Conservation (phyloP, 495 filamentous ascomycete genomes). For the Penicillium turbatum region DNA sequence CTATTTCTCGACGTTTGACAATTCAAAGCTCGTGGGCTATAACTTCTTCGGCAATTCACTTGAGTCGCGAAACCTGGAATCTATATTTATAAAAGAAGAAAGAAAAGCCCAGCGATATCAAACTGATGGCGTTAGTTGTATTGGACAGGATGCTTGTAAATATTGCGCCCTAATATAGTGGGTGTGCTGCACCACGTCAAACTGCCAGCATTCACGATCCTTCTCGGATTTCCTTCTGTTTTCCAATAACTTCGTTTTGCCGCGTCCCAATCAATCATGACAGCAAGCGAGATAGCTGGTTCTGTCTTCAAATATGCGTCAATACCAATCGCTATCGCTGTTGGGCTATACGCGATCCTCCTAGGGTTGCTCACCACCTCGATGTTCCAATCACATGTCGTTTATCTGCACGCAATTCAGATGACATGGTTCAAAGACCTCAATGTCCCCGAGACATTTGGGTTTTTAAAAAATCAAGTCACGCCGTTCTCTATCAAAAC, state of each 20-base stretch:
- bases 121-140: background rate
- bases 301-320: conserved; percentile 32
- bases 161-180: background rate
- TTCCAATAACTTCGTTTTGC: background rate
- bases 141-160: background rate
- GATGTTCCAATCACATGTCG: conserved; percentile 44
- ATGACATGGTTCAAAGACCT: conserved; percentile 50
- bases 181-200: background rate
- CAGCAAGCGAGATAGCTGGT: background rate
- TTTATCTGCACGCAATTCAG: conserved; percentile 44
- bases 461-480: conserved; percentile 57
- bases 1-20: too few relatives aligned
- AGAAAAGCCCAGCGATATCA: background rate
- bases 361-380: conserved; percentile 43
- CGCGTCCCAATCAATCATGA: background rate
- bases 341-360: conserved; percentile 35
- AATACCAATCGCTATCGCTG: conserved; percentile 19
- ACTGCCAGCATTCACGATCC: background rate
- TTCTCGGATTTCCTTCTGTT: background rate
- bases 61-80: too few relatives aligned
- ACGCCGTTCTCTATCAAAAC: conserved; percentile 61
- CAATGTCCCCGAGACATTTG: conserved; percentile 45
- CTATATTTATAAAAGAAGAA: background rate
- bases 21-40: too few relatives aligned
- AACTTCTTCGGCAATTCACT: too few relatives aligned